Conservation (phyloP, 306 rosid genomes). For the Carpinus viminea region DNA sequence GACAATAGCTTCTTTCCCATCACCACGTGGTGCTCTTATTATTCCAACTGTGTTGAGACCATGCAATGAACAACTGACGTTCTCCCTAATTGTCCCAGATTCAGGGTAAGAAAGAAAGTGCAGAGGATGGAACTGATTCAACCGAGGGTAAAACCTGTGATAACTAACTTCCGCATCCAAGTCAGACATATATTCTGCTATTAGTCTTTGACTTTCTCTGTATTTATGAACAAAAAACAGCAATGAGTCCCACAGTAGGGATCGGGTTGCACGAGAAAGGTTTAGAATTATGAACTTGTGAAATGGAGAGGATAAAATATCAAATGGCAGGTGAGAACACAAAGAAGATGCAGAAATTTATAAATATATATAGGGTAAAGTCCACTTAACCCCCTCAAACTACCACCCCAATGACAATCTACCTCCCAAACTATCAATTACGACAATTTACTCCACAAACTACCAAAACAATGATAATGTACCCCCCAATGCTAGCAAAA, state of each 20-base stretch:
- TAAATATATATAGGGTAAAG: too few species aligned
- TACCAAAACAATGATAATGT: too few species aligned
- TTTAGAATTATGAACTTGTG: not conserved
- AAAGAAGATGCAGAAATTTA: not conserved
- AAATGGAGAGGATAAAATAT: not conserved
- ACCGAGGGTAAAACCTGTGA: constrained; percentile 73
- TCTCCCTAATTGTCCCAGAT: constrained; percentile 52
- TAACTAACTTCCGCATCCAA: constrained; percentile 79
- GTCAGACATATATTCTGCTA: constrained; percentile 69
- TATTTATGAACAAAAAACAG: constrained; percentile 20
- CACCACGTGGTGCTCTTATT: constrained; percentile 89
- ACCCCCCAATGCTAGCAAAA: too few species aligned
- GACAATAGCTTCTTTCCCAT: constrained; percentile 97
- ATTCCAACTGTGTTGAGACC: constrained; percentile 84
- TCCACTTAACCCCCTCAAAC: too few species aligned
- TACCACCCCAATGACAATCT: too few species aligned
- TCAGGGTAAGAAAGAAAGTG: constrained; percentile 78
- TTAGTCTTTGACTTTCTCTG: constrained; percentile 65
- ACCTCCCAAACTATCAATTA: too few species aligned
- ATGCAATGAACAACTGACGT: constrained; percentile 57
- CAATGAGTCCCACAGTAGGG: not conserved
- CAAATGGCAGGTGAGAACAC: not conserved
- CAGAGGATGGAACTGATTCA: constrained; percentile 63
- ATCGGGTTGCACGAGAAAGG: too few species aligned
- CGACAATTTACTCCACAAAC: too few species aligned